Base-by-base conservation (phyloP, 179 eudicot species). In the Silene noctiflora region DNA sequence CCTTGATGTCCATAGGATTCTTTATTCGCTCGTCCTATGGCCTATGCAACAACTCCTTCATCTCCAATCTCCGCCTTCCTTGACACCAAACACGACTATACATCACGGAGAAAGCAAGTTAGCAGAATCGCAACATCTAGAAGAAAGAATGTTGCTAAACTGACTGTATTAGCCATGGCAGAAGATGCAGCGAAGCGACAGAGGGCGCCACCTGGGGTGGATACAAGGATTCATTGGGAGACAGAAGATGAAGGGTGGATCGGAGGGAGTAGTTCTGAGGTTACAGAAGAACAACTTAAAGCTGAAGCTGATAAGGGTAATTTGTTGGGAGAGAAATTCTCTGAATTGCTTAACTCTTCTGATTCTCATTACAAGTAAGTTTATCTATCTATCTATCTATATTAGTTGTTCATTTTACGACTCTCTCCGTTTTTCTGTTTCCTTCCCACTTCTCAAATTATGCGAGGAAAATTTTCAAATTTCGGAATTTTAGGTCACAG, bases 141-240 rank as follows among this genome's bases (percentile, higher is more conserved):
- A 63, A 63, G 79, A 33, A 73, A 51, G n/a, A 77, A 59, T 51
- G 55, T 55, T 3, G 61, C 24, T 1, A 77, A 70, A n/a, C 64
- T 83, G 7, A 51, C 71, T 24, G 81, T 90, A 42, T 72, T 27
- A 6, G 88, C 88, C 16, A 79, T 86, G 5, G 82, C 82, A 22
- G 80, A 87, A 68, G 88, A 75, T 2, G 71, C 82, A 19, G 81
- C 17, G 8, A 35, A 46, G 9, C 77, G 48, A 39, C 79, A 75
- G 58, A 83, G 39, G 65, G 80, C 88, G 0, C 81, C 86, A 22
- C 88, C 92, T 4, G 96, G 85, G 4, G 87, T 84, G 14, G 98
- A 93, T 65, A 93, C 98, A 20, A 86, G 96, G 75, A 91, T 93
- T 74, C 98, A 93, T 21, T 93, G 98, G 96, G 89, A 88, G 72